Evolutionary conservation across 441 rosid genomes (phyloP), one percentile per base, ranked within the genome.

Genomic region (Lepidium campestre): DNA sequence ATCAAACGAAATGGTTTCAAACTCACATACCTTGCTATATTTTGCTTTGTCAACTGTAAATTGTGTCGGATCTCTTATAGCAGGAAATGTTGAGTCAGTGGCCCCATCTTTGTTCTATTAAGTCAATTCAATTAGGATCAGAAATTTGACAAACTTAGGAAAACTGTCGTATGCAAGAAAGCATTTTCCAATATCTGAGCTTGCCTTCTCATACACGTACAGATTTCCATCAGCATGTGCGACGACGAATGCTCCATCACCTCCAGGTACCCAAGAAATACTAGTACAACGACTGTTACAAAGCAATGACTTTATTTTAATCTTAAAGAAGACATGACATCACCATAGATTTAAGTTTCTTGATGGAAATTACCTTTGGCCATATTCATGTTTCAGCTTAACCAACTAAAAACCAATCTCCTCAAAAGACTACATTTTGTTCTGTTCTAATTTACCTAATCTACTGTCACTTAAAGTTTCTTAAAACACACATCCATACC

Each of bases 201-300:
- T 85, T 89, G 84, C 99, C 97, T 94, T 94, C 73, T 94, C 99
- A 70, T 89, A 94, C 67, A 89, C 83, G 22, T 85, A 94, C 72
- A 91, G 75, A 75, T 89, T 94, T 40, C 99, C 99, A 86, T 94
- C 98, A 14, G 94, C 83, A 82, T 91, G 99, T 64, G 96, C 98
- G 70, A 91, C 96, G 62, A 82, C 82, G 67, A 94, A 94, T 80
- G 92, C 68, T 53, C 99, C 98, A 77, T 89, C 97, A 40, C 91
- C 89, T 75, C 97, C 98, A 56, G 98, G 99, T 58, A 91, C 86
- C 99, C 99, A 94, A 42, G 92, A 74, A 52, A 87, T 74, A 75
- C 96, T 78, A 39, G 87, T 89, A 79, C 99, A 94, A 37, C 94
- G 96, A 70, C 99, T 94, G 86, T 75, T 68, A 63, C 54, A 76